Base-by-base conservation (phyloP, 345 rosid genomes). In the Salix caprea region DNA sequence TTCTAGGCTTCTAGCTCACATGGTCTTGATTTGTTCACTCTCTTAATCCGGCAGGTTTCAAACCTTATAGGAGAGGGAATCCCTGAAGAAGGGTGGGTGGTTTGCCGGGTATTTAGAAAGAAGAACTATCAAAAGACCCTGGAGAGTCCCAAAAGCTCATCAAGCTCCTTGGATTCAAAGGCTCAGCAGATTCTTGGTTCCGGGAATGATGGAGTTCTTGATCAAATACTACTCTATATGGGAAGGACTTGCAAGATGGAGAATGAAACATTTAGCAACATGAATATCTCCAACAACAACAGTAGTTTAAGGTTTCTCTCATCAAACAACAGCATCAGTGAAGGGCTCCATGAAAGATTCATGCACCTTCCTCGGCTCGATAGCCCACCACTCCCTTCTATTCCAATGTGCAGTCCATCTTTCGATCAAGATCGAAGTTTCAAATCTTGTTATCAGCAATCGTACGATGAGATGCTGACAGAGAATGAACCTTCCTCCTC, bases 31-130 rank as follows among this genome's bases (percentile, higher is more conserved):
- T 58, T n/a, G 5, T 23, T 58, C 14, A 56, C 62, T 58, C 62
- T n/a, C 62, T n/a, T 12, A n/a, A n/a, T n/a, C 62, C 62, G 23
- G 62, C 73, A 89, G 88, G 84, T 58, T 42, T 82, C 81, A 3
- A 86, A 82, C 70, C 67, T 82, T 5, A 77, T 78, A 16, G 92
- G 89, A 50, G 98, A 96, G 39, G 71, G 82, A 10, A 62, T 71
- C 71, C 52, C 84, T 26, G 99, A 96, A 84, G 99, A 96, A 68
- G 98, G 99, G 2, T 96, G 98, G 99, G 99, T 96, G 77, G 92
- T 96, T 70, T 94, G 98, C 82, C 90, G 99, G 12, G 94, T 94
- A 2, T 96, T 96, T 74, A 87, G 88, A 85, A 96, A 96, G 89
- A 96, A 93, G 83, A 94, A 92, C 80, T 88, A 91, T 77, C 97